phyloP scores from a whole-genome alignment of 441 rosid genomes.

The Codiaeum variegatum region DNA sequence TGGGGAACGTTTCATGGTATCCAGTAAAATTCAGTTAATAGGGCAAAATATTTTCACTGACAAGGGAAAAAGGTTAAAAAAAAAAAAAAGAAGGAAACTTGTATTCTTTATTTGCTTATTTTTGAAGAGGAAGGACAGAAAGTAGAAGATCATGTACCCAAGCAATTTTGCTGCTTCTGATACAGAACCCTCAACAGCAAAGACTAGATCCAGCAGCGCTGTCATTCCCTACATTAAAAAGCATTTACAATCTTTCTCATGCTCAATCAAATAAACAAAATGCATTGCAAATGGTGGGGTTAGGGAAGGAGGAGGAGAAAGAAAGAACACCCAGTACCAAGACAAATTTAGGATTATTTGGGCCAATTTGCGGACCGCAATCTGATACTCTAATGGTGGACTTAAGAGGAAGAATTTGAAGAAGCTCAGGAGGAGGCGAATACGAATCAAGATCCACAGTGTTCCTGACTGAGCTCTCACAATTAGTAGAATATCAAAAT shows the following conservation, averaged over 20 bases:
- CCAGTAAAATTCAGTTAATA: not conserved
- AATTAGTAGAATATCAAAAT: not conserved
- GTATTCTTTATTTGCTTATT: too few species aligned
- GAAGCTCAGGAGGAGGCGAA: constrained; percentile 73
- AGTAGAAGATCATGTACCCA: constrained; percentile 39
- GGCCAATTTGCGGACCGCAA: constrained; percentile 81
- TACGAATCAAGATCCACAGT: constrained; percentile 45
- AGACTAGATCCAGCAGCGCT: constrained; percentile 72
- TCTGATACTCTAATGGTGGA: constrained; percentile 59
- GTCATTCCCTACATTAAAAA: constrained; percentile 66
- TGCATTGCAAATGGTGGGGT: not conserved
- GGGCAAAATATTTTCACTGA: not conserved
- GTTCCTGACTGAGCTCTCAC: constrained; percentile 62
- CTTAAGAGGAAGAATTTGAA: constrained; percentile 77
- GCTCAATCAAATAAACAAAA: not conserved
- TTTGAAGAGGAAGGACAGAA: not conserved
- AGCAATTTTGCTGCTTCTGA: constrained; percentile 70
- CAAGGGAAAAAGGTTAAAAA: too few species aligned
- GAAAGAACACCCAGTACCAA: constrained; percentile 31
- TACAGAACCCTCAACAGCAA: constrained; percentile 76
- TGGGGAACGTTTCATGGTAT: not conserved
- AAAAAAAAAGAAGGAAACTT: not conserved
- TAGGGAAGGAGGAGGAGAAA: not conserved
- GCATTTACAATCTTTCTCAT: not conserved
- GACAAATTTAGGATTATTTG: constrained; percentile 80